Evolutionary conservation across 2,329 filamentous ascomycete genomes (phyloP), one percentile per base, ranked within the genome.

Genomic region (Fusarium transvaalense): DNA sequence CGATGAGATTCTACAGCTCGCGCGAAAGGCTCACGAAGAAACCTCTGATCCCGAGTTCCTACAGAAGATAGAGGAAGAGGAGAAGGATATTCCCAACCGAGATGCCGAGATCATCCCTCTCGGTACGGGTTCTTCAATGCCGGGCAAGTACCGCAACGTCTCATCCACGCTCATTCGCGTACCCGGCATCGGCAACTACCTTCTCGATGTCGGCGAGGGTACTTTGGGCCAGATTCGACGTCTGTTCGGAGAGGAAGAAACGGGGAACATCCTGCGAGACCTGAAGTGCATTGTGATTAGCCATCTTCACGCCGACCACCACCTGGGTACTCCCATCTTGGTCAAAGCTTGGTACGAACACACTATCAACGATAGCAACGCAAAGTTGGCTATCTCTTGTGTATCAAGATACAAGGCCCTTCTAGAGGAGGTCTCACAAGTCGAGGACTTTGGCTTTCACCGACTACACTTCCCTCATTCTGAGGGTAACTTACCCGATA

Each of bases 281-380:
- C 83, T 99, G 42, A 91, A 90, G 55, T 88, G 89, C 71, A 90
- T 99, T 66, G 97, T 93, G 89, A 96, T 99, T 79, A 97, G 93
- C 78, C 96, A 99, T 80, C 83, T 97, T 66, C 96, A 99, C 78
- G 96, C 96, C 6, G 96, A 99, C 80, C 96, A 99, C 79, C 96
- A 98, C 76, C 86, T 99, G 21, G 96, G 96, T 29, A 92, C 89
- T 1, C 85, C 88, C n/a, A 87, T 89, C 8, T 82, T 98, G n/a
- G 88, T 98, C 74, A 90, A 88, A 74, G 92, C 92, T 8, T 97
- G 94, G 92, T 89, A 92, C 56, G 85, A 89, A 42, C 81, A 80
- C 66, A 85, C 81, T 39, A 65, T 80, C 10, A 70, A 79, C 39
- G 63, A 73, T n/a, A 71, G 65, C 47, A 81, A 74, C 8, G 78